phyloP scores from a whole-genome alignment of 345 rosid species.

The Orychophragmus violaceus region DNA sequence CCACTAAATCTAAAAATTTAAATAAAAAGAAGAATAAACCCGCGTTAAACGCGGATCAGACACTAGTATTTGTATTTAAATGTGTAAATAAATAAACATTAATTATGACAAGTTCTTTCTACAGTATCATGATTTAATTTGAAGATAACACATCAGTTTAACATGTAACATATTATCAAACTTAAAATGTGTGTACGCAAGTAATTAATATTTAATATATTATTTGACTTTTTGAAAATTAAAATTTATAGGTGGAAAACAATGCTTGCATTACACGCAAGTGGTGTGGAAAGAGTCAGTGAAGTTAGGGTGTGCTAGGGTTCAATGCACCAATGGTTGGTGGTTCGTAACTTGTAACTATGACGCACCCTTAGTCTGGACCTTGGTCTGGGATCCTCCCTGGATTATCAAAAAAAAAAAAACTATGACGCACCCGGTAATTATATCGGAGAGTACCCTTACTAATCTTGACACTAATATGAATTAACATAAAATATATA shows the following conservation, averaged over 20 bases:
- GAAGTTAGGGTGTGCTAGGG: conserved; percentile 60
- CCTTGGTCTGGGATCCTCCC: too few species aligned
- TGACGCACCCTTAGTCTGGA: conserved; percentile 35
- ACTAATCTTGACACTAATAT: neutral
- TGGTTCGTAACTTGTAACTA: conserved; percentile 55
- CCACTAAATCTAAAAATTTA: too few species aligned
- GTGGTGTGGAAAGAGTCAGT: conserved; percentile 57
- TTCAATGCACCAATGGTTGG: conserved; percentile 45
- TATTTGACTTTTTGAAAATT: neutral
- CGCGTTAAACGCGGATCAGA: too few species aligned
- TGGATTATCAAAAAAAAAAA: too few species aligned
- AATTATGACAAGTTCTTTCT: too few species aligned
- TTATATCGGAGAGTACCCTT: conserved; percentile 24
- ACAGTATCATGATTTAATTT: neutral
- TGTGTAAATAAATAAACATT: too few species aligned
- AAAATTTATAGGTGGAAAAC: conserved; percentile 18
- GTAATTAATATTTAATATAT: too few species aligned
- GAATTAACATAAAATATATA: neutral
- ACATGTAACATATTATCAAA: neutral
- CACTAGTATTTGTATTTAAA: too few species aligned
- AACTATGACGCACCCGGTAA: conserved; percentile 59
- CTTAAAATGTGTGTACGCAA: neutral
- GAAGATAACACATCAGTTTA: neutral
- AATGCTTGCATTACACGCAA: conserved; percentile 68
- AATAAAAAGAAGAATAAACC: too few species aligned